Evolutionary conservation across 768 basidiomycete species (phyloP).

Genomic region (Dacryopinax primogenitus): DNA sequence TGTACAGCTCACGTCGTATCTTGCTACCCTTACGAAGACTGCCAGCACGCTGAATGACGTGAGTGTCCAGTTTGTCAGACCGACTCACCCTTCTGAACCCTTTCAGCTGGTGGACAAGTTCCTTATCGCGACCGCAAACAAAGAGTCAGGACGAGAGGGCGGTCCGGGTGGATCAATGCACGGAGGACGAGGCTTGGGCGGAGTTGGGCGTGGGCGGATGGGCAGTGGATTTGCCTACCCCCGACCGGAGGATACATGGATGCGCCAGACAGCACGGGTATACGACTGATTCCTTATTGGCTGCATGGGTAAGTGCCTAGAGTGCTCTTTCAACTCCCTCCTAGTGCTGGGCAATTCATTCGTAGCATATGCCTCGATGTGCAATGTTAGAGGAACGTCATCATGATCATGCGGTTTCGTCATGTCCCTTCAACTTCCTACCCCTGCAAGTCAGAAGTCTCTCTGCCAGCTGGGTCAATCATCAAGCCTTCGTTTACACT

Average conservation of each 20-base stretch:
- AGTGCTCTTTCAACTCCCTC: no score
- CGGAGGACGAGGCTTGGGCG: not conserved
- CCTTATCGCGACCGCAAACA: conserved; percentile 38
- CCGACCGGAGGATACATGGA: conserved; percentile 1
- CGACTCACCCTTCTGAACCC: conserved; percentile 11
- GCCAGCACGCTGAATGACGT: conserved; percentile 82
- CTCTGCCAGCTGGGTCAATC: no score
- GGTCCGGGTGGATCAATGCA: not conserved
- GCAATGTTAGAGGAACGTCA: not conserved
- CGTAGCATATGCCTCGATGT: not conserved
- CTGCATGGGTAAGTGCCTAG: no score
- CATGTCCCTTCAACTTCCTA: not conserved
- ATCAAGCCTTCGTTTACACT: no score
- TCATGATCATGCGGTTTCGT: not conserved
- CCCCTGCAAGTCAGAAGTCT: no score
- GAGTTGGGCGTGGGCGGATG: not conserved
- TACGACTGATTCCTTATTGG: not conserved
- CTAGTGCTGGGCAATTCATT: no score
- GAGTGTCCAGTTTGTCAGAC: conserved; percentile 27
- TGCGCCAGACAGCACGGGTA: not conserved
- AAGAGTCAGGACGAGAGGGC: not conserved
- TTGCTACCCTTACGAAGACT: conserved; percentile 80
- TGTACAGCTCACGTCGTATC: conserved; percentile 80
- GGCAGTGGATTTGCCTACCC: not conserved
- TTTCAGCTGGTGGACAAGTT: conserved; percentile 70